Evolutionary conservation across 2,329 filamentous ascomycete species (phyloP), one percentile per base, ranked within the genome.

Genomic region (Ambrosiella xylebori): DNA sequence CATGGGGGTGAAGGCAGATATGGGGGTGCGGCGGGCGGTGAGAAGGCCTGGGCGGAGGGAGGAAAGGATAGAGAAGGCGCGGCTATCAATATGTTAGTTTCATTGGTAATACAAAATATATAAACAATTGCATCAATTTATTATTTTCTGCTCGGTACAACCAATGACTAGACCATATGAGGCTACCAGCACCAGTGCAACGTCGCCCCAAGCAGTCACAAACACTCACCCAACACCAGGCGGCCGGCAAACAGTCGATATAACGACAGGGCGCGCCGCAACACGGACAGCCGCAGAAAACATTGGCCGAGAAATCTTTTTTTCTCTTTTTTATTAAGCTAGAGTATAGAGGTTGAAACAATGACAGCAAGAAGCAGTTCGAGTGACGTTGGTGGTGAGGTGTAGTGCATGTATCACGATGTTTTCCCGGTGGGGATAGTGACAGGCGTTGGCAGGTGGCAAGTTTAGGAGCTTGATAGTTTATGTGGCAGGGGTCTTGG

Each of bases 41-140:
- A 60, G 56, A 11, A 60, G 56, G n/a, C 59, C 59, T 27, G 59
- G 59, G 11, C 59, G 59, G 11, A 60, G 15, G 1, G 59, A 56
- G 11, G 59, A 60, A 7, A 60, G 41, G 7, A 60, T 47, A 2
- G 59, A 57, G 45, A 60, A 60, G 4, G 59, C 36, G 37, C 59
- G 59, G 17, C 56, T 60, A 27, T 27, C 11, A 7, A 19, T 38
- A 12, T 35, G 49, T 58, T 58, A 58, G 41, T 19, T 45, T 38
- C 36, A 15, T 27, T 47, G 15, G 15, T 15, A 9, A 8, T 44
- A 7, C 27, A 37, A 9, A 40, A 17, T 38, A 39, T 37, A 17
- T 7, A 17, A 7, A 36, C 6, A 39, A 27, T 27, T 27, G 3
- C 27, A 27, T 27, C 27, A 27, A 27, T 27, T 27, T 15, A n/a